Percentiles rank a stretch among this genome's conserved stretches.
Evolutionary conservation across 768 basidiomycete species (phyloP).

Genomic region (Strobilomyces confusus): DNA sequence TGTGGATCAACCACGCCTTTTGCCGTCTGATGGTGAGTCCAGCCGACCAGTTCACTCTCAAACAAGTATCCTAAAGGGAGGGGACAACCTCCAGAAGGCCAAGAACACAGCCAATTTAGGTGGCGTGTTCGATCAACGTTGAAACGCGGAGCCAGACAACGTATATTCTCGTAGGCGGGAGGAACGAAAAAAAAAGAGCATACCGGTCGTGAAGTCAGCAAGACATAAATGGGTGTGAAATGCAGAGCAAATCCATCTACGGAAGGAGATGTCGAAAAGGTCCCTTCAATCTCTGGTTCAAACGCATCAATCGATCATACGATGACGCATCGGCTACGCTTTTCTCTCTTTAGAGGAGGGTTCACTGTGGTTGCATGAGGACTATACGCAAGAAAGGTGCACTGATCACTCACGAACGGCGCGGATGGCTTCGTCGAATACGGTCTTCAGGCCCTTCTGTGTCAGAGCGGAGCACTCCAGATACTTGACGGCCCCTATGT

Average conservation of each 20-base stretch:
- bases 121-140: neutral
- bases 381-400: neutral
- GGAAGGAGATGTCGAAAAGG: conserved; percentile 18
- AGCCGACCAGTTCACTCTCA: too few species aligned
- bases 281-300: conserved; percentile 18
- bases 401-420: conserved; percentile 73
- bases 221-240: conserved; percentile 66
- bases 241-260: conserved; percentile 37
- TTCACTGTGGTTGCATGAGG: conserved; percentile 50
- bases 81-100: too few species aligned
- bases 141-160: conserved; percentile 29
- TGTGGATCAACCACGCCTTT: too few species aligned
- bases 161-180: conserved; percentile 33
- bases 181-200: conserved; percentile 33
- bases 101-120: too few species aligned
- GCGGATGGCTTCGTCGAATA: conserved; percentile 98
- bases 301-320: conserved; percentile 47
- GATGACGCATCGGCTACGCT: conserved; percentile 59
- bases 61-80: too few species aligned
- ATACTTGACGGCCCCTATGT: conserved; percentile 95
- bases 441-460: conserved; percentile 97
- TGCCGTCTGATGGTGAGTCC: too few species aligned
- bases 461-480: conserved; percentile 94
- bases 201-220: conserved; percentile 66
- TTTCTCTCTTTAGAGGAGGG: conserved; percentile 61